Percentiles rank a stretch among this genome's conserved stretches.
phyloP scores from a whole-genome alignment of 371 early-diverging fungal species.

The Amoeboaphelidium protococcarum region DNA sequence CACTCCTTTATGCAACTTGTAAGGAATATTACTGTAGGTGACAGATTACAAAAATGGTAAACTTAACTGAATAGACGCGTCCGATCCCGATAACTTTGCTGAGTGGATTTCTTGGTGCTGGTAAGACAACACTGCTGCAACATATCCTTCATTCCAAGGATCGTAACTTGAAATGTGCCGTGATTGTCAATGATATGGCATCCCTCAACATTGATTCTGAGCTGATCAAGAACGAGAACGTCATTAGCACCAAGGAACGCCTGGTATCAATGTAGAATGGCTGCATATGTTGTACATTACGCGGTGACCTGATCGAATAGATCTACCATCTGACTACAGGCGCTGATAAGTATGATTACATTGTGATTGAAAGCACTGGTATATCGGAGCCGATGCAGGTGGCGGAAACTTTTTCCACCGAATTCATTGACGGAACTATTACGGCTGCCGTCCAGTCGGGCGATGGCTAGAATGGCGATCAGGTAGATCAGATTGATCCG shows the following conservation, averaged over 20 bases:
- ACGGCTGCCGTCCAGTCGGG: background rate
- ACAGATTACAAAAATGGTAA: no score
- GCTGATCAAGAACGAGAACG: background rate
- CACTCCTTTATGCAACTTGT: no score
- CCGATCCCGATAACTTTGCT: conserved; percentile 2
- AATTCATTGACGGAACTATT: background rate
- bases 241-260: background rate
- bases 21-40: no score
- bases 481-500: no score
- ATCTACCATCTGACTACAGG: conserved; percentile 1
- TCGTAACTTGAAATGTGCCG: background rate
- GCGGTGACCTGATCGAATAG: conserved; percentile 1
- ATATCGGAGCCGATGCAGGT: conserved; percentile 5
- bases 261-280: conserved; percentile 2
- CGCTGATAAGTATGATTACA: conserved; percentile 3
- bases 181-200: background rate
- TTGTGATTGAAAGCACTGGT: conserved; percentile 5
- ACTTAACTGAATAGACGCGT: background rate
- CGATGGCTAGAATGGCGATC: background rate
- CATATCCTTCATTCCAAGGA: conserved; percentile 6
- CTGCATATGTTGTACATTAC: background rate
- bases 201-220: conserved; percentile 1
- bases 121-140: conserved; percentile 13
- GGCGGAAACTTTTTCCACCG: conserved; percentile 2
- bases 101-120: conserved; percentile 5